Percentiles rank a stretch among this genome's conserved stretches.
Conservation (phyloP, 441 rosid genomes). For the Eruca vesicaria region DNA sequence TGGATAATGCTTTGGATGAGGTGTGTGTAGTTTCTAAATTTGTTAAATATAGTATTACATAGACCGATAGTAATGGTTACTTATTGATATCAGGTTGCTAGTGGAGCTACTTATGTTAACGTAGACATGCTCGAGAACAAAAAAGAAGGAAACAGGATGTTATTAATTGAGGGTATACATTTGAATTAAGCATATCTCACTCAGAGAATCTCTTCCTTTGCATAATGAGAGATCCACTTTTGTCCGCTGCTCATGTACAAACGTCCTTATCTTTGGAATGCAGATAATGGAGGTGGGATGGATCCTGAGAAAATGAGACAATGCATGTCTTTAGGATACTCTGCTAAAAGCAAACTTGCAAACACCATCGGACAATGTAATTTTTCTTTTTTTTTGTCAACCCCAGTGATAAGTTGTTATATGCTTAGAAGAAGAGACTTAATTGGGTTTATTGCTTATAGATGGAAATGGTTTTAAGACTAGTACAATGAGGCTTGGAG, state of each 20-base stretch:
- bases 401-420: neutral
- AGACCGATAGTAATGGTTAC: neutral
- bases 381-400: neutral
- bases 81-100: slow-evolving; percentile 48
- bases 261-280: slow-evolving; percentile 12
- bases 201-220: neutral
- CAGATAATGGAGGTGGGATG: slow-evolving; percentile 98
- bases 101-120: slow-evolving; percentile 78
- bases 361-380: slow-evolving; percentile 93
- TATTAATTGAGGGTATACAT: slow-evolving; percentile 74
- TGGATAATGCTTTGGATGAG: slow-evolving; percentile 94
- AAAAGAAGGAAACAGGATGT: slow-evolving; percentile 70
- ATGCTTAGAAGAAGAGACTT: neutral
- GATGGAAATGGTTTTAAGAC: slow-evolving; percentile 97
- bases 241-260: slow-evolving; percentile 50
- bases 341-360: slow-evolving; percentile 83
- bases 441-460: slow-evolving; percentile 28
- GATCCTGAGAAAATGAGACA: slow-evolving; percentile 80
- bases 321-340: slow-evolving; percentile 92
- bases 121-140: slow-evolving; percentile 61
- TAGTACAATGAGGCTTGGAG: slow-evolving; percentile 96
- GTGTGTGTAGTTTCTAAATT: slow-evolving; percentile 32
- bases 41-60: too few species aligned
- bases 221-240: slow-evolving; percentile 33
- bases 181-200: too few species aligned